phyloP scores from a whole-genome alignment of 1,284 basidiomycete species.

The Ceratorhiza oryzae-sativae region DNA sequence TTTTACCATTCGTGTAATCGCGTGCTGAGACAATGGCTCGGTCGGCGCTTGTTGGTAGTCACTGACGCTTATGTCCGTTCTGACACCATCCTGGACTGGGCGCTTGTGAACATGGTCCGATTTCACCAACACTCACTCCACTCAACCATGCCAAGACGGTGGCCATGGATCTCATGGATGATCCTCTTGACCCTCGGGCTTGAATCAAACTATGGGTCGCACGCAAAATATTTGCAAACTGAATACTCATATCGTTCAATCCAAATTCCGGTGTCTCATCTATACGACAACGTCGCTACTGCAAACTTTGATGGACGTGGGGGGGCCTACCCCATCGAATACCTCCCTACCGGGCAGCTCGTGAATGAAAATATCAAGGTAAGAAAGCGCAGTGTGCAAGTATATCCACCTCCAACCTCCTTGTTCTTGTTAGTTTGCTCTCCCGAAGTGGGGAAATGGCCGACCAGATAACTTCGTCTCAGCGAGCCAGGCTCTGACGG shows the following conservation, averaged over 20 bases:
- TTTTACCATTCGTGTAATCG: too few relatives aligned
- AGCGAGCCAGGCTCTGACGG: not conserved
- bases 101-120: too few relatives aligned
- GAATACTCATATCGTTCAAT: slow-evolving; percentile 38
- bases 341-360: slow-evolving; percentile 39
- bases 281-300: slow-evolving; percentile 43
- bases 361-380: slow-evolving; percentile 40
- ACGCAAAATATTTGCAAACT: slow-evolving; percentile 26
- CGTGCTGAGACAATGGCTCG: too few relatives aligned
- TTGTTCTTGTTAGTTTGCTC: slow-evolving; percentile 33
- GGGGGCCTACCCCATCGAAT: slow-evolving; percentile 37
- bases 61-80: too few relatives aligned
- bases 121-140: not conserved
- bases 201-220: too few relatives aligned
- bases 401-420: not conserved
- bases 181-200: not conserved
- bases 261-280: slow-evolving; percentile 40
- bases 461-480: slow-evolving; percentile 40
- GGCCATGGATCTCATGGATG: too few relatives aligned
- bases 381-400: not conserved
- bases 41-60: too few relatives aligned
- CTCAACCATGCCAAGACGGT: slow-evolving; percentile 36
- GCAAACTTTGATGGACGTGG: slow-evolving; percentile 42
- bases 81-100: too few relatives aligned
- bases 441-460: slow-evolving; percentile 43